Evolutionary conservation across 208 protist species (phyloP), one percentile per base, ranked within the genome.

Genomic region (Crithidia expoeki): DNA sequence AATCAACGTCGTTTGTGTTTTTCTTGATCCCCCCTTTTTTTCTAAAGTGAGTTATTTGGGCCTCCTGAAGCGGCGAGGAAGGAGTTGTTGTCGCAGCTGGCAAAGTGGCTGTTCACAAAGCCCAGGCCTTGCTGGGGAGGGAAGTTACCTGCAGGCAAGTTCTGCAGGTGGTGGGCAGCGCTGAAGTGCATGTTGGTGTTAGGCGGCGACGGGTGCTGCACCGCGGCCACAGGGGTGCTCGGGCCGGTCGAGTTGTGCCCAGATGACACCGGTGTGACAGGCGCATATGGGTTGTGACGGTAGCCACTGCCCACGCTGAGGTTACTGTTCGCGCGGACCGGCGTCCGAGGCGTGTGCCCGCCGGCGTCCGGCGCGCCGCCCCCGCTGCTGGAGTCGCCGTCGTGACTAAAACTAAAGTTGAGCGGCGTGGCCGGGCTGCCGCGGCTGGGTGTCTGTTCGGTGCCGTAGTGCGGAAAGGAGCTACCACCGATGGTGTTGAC

Each of bases 271-370:
- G 84, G 84, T 23, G 84, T 90, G 2, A 90, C 66, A 1, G 81
- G 80, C 4, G 81, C 84, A 68, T 90, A 90, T 1, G 85, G 85
- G 79, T 90, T 90, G 72, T 90, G 85, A 2, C 85, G 77, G 73
- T 90, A 90, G 51, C 67, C 78, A 34, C 78, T 68, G 32, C 63
- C 74, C 40, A 61, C 63, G 66, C 77, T 86, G 21, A 82, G 55
- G 50, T 73, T 88, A 59, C 83, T 83, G 57, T 55, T 72, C n/a
- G 55, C 65, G 23, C 68, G 74, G 33, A 76, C 73, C 28, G 76
- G 80, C 11, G 80, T 80, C 7, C 47, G 49, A 2, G 64, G 71
- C 6, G 71, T 50, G 63, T 71, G 56, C 19, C 36, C 64, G 61
- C 57, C 56, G 19, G 52, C 63, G 10, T 69, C 51, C 11, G 64